Conservation (phyloP, 1,139 yeast species). For the Saccharomyces uvarum region DNA sequence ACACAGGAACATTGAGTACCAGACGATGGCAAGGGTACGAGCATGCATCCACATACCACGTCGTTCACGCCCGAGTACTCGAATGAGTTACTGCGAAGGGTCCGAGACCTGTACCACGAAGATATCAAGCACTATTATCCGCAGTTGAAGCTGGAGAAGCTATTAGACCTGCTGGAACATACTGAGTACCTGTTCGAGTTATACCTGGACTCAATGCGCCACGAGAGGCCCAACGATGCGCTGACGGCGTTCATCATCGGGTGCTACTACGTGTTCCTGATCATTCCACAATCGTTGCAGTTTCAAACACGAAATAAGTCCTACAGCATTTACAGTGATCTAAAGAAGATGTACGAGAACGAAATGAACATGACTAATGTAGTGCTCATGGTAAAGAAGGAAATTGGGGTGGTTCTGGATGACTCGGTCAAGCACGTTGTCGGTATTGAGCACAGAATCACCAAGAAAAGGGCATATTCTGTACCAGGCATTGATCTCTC, state of each 20-base stretch:
- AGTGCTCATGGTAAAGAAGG: constrained; percentile 29
- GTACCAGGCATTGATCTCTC: constrained; percentile 15
- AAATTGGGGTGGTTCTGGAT: constrained; percentile 28
- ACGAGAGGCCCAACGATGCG: constrained; percentile 19
- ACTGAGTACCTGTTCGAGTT: constrained; percentile 28
- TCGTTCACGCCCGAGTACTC: constrained; percentile 35
- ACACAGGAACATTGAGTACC: background rate
- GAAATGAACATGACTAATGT: constrained; percentile 36
- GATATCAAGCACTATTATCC: constrained; percentile 27
- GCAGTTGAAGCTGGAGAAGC: constrained; percentile 28
- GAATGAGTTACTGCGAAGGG: constrained; percentile 27
- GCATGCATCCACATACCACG: constrained; percentile 2
- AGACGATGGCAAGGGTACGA: background rate
- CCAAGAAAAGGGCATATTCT: constrained; percentile 26
- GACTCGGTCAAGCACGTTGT: constrained; percentile 10
- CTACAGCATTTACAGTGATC: constrained; percentile 32
- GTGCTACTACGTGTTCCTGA: constrained; percentile 32
- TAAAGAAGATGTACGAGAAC: constrained; percentile 32
- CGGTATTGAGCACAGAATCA: constrained; percentile 8
- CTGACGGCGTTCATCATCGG: constrained; percentile 33
- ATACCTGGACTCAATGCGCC: constrained; percentile 20
- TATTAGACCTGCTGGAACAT: constrained; percentile 31
- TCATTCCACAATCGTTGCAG: constrained; percentile 35
- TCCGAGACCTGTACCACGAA: constrained; percentile 27
- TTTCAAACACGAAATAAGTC: constrained; percentile 36